Conservation (phyloP, 805 yeast species). For the Saccharomycopsis malanga region DNA sequence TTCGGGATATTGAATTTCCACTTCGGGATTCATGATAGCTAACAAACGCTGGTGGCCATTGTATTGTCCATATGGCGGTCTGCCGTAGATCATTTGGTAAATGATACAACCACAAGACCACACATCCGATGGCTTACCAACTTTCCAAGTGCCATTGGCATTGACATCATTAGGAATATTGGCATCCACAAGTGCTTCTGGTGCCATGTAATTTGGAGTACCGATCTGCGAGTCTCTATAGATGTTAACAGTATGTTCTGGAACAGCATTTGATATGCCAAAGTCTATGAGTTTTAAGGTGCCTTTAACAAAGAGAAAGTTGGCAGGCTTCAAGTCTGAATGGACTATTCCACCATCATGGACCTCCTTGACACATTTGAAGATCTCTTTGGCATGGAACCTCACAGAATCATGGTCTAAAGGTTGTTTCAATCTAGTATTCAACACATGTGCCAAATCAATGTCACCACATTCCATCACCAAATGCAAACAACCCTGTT, state of each 20-base stretch:
- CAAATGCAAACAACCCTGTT: constrained; percentile 54
- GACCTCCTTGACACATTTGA: constrained; percentile 81
- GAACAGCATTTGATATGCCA: constrained; percentile 92
- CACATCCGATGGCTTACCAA: constrained; percentile 93
- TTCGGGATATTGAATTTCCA: constrained; percentile 59
- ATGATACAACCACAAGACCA: constrained; percentile 98
- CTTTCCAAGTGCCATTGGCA: constrained; percentile 46
- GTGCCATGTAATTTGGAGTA: constrained; percentile 97
- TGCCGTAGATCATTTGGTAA: constrained; percentile 92
- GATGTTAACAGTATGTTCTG: constrained; percentile 84
- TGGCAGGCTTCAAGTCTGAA: constrained; percentile 68
- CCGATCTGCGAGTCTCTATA: constrained; percentile 90
- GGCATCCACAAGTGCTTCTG: constrained; percentile 78
- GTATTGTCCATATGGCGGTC: constrained; percentile 80
- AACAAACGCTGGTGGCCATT: constrained; percentile 69
- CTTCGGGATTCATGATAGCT: constrained; percentile 82
- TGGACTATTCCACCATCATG: constrained; percentile 82
- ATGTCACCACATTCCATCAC: constrained; percentile 95
- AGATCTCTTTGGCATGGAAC: constrained; percentile 69
- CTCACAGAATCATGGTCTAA: constrained; percentile 72
- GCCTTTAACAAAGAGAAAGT: constrained; percentile 77
- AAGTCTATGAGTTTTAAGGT: constrained; percentile 84
- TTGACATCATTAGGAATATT: constrained; percentile 28
- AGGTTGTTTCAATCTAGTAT: constrained; percentile 42
- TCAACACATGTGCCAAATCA: constrained; percentile 77